Conservation (phyloP, 306 rosid species). For the Cucumis cinereus region DNA sequence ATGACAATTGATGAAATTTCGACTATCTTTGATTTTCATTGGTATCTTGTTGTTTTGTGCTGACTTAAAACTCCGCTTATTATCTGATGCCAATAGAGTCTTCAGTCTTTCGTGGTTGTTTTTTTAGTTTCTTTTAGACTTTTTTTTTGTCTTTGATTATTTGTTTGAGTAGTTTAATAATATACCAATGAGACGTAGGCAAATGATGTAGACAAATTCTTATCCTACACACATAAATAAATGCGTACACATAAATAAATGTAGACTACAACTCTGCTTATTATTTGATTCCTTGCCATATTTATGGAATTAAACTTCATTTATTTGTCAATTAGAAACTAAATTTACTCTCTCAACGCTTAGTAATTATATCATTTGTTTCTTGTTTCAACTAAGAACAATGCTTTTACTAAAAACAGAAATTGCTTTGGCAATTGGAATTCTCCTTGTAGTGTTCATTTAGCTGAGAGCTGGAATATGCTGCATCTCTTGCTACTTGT, state of each 20-base stretch:
- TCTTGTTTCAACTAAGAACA: too few relatives aligned
- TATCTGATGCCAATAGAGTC: constrained; percentile 38
- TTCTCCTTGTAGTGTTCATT: too few relatives aligned
- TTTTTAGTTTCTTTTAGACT: neutral
- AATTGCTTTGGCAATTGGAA: too few relatives aligned
- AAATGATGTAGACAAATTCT: constrained; percentile 41
- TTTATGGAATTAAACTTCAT: neutral
- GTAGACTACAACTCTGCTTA: constrained; percentile 76
- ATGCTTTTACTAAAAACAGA: too few relatives aligned
- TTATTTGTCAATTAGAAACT: neutral
- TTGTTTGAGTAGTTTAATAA: neutral
- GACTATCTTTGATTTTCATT: constrained; percentile 68
- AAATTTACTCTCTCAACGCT: neutral
- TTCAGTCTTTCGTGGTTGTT: neutral
- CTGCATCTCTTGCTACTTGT: too few relatives aligned
- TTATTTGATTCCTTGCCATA: constrained; percentile 45
- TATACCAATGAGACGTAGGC: constrained; percentile 14
- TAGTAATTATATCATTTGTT: too few relatives aligned
- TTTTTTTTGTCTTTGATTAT: neutral
- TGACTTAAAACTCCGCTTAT: constrained; percentile 25
- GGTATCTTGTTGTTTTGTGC: constrained; percentile 71
- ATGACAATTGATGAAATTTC: constrained; percentile 45
- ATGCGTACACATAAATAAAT: constrained; percentile 50
- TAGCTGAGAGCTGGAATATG: too few relatives aligned
- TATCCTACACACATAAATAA: too few relatives aligned